Percentiles rank a stretch among this genome's conserved stretches.
Conservation (phyloP, 129 eudicot genomes). For the Flaveria bidentis region DNA sequence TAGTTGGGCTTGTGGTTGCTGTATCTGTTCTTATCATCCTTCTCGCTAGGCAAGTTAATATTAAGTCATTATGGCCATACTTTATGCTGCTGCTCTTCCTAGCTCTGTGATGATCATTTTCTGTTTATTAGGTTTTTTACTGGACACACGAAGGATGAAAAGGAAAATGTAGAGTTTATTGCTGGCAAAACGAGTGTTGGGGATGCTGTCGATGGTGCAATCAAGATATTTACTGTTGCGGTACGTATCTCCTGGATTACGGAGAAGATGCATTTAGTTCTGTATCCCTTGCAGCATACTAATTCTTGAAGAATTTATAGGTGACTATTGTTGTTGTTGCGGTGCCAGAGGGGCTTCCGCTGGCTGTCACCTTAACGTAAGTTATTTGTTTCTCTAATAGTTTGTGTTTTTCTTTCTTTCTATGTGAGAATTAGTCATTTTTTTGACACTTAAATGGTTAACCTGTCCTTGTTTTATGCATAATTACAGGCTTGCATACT, state of each 20-base stretch:
- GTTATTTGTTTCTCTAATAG: conserved; percentile 25
- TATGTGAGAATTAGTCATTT: background rate
- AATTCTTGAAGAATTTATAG: conserved; percentile 42
- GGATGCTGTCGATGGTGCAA: conserved; percentile 75
- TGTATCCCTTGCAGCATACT: conserved; percentile 23
- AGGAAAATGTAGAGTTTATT: conserved; percentile 46
- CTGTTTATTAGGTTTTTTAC: conserved; percentile 55
- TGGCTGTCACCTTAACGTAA: conserved; percentile 97
- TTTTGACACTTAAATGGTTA: background rate
- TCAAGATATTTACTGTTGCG: conserved; percentile 89
- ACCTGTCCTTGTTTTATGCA: conserved; percentile 2
- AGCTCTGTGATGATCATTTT: conserved; percentile 9
- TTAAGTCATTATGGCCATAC: background rate
- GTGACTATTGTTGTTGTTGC: conserved; percentile 98
- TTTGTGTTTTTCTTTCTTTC: conserved; percentile 11
- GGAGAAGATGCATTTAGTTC: conserved; percentile 11
- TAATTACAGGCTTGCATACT: conserved; percentile 86
- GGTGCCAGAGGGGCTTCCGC: conserved; percentile 99
- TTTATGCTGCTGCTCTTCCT: background rate
- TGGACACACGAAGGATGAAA: conserved; percentile 54
- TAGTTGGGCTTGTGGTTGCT: conserved; percentile 87
- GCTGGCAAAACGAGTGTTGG: conserved; percentile 68
- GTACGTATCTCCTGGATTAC: conserved; percentile 44
- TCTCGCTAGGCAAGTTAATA: conserved; percentile 52
- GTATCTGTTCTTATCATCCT: conserved; percentile 71